These are phyloP conservation scores for Macrophomina pseudophaseolina DNA, from an alignment of 2,329 filamentous ascomycete genomes.

Conservation along the genomic window DNA sequence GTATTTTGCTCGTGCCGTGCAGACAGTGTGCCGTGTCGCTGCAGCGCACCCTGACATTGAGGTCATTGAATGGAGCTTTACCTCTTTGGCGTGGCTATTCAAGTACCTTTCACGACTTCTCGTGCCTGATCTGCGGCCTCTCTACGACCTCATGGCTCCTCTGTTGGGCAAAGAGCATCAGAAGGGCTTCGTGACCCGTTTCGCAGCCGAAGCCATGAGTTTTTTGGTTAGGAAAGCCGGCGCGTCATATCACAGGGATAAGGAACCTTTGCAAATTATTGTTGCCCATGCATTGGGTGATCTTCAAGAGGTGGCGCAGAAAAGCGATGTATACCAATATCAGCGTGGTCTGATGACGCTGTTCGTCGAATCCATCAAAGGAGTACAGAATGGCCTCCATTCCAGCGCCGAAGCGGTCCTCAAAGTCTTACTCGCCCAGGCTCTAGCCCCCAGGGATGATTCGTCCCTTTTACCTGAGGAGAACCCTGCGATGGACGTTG, in stretches of 20 bases:
- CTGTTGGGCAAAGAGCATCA: conserved; percentile 82
- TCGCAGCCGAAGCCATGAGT: conserved; percentile 92
- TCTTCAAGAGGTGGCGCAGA: conserved; percentile 60
- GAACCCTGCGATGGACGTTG: conserved; percentile 62
- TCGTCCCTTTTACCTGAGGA: conserved; percentile 44
- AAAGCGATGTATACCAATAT: conserved; percentile 70
- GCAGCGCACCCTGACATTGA: conserved; percentile 77
- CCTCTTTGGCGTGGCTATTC: conserved; percentile 91
- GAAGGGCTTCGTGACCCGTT: conserved; percentile 85
- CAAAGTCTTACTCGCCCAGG: conserved; percentile 52
- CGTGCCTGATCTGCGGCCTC: conserved; percentile 81
- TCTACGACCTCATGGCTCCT: conserved; percentile 81
- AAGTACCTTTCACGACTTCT: conserved; percentile 92
- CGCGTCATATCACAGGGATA: conserved; percentile 74
- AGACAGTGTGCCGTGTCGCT: conserved; percentile 77
- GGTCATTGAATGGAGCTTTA: conserved; percentile 98
- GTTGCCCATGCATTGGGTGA: conserved; percentile 74
- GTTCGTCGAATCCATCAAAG: conserved; percentile 80
- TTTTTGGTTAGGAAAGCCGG: conserved; percentile 92
- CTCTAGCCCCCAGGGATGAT: conserved; percentile 34
- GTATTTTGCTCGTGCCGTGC: conserved; percentile 78
- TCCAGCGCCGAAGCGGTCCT: conserved; percentile 62
- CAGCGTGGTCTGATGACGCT: conserved; percentile 89
- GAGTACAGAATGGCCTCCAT: conserved; percentile 63
- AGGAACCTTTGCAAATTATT: conserved; percentile 70